Conservation (phyloP, 768 basidiomycete species). For the Coprinopsis cinerea region DNA sequence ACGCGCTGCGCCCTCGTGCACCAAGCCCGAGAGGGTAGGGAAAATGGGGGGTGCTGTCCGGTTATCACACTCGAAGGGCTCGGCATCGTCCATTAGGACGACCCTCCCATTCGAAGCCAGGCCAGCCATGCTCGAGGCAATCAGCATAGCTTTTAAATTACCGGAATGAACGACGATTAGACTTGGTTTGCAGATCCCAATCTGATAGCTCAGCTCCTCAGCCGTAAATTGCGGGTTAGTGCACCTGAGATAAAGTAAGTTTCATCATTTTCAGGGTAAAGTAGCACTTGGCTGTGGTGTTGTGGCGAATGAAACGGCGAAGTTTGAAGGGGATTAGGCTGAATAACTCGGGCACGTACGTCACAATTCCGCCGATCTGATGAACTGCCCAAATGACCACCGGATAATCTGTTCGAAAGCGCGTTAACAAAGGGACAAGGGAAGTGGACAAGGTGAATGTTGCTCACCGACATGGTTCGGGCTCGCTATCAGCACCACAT, state of each 20-base stretch:
- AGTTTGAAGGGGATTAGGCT: not conserved
- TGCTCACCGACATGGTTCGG: conserved; percentile 47
- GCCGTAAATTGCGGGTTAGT: conserved; percentile 51
- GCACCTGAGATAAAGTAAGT: conserved; percentile 28
- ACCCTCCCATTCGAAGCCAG: conserved; percentile 32
- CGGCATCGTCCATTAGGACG: conserved; percentile 28
- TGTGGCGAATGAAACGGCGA: not conserved
- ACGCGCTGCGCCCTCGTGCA: not conserved
- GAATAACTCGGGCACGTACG: conserved; percentile 30
- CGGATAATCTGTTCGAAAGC: conserved; percentile 32
- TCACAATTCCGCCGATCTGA: conserved; percentile 44
- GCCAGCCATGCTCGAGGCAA: conserved; percentile 28
- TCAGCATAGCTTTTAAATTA: conserved; percentile 28
- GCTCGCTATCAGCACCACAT: conserved; percentile 44
- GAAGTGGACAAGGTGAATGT: not conserved
- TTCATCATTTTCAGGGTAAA: too few species aligned
- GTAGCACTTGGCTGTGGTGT: too few species aligned
- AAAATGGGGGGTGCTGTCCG: conserved; percentile 1
- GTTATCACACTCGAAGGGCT: not conserved
- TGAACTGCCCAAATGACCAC: conserved; percentile 45
- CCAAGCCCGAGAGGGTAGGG: not conserved
- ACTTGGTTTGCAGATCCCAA: conserved; percentile 35
- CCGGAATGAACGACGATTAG: conserved; percentile 41
- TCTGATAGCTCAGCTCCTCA: conserved; percentile 48
- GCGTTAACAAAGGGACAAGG: not conserved